phyloP scores from a whole-genome alignment of 2,329 filamentous ascomycete species.

The Dactylonectria estremocensis region DNA sequence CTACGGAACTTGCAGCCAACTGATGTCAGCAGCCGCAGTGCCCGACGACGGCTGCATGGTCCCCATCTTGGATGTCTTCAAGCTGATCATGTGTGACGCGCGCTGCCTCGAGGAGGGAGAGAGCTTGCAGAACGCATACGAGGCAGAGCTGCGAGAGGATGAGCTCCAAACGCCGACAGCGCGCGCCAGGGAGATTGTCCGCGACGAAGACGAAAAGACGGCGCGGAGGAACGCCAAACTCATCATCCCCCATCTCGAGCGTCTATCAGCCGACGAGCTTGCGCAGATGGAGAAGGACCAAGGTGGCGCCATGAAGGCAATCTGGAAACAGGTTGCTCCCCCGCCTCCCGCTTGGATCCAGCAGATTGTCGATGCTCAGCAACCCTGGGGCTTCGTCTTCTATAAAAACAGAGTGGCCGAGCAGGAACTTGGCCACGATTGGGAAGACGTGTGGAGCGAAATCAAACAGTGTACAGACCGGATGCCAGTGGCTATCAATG shows the following conservation, averaged over 20 bases:
- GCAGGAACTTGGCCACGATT: constrained; percentile 22
- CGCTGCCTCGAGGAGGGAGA: constrained; percentile 19
- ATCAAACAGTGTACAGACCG: background rate
- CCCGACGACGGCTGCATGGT: background rate
- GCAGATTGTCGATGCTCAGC: constrained; percentile 22
- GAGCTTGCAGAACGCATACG: constrained; percentile 25
- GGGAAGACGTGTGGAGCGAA: background rate
- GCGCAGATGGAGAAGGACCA: background rate
- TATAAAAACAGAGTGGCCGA: constrained; percentile 31
- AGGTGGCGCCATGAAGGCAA: background rate
- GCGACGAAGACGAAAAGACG: background rate
- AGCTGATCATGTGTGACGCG: constrained; percentile 35
- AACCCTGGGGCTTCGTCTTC: constrained; percentile 37
- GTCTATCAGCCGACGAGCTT: constrained; percentile 15
- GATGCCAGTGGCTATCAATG: background rate
- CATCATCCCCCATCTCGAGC: constrained; percentile 34
- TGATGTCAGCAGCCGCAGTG: constrained; percentile 2
- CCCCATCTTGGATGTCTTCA: constrained; percentile 28
- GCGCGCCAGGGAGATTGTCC: constrained; percentile 31
- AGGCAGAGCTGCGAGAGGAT: constrained; percentile 31
- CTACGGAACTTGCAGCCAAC: background rate
- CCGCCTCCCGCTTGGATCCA: constrained; percentile 35
- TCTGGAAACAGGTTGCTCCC: constrained; percentile 35
- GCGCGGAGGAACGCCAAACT: constrained; percentile 38
- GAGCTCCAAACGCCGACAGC: constrained; percentile 29